A percentile compares a stretch with the other conserved stretches of the same genome.
Conservation (phyloP, 192 early-diverging fungal species). For the Piromyces finnis region DNA sequence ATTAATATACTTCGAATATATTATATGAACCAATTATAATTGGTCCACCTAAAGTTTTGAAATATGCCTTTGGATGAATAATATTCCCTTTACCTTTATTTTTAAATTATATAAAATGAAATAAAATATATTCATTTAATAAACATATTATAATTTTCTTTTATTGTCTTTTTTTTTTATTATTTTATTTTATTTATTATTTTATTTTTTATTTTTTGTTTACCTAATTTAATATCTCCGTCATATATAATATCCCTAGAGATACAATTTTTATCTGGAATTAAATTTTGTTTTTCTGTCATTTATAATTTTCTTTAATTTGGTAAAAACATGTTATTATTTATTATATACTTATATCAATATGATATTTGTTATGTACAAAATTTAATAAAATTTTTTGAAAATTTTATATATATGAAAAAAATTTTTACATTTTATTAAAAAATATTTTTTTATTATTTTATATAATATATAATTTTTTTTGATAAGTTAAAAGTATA, state of each 20-base stretch:
- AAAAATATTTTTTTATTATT: too few relatives aligned
- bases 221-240: not conserved
- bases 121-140: too few relatives aligned
- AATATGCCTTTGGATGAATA: not conserved
- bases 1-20: not conserved
- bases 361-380: too few relatives aligned
- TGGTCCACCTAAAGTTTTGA: not conserved
- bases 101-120: not conserved
- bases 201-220: not conserved
- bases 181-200: not conserved
- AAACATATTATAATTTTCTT: not conserved
- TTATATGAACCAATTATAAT: not conserved
- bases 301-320: too few relatives aligned
- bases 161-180: not conserved
- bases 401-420: too few relatives aligned
- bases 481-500: too few relatives aligned
- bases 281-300: not conserved
- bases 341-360: too few relatives aligned
- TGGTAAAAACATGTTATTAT: too few relatives aligned
- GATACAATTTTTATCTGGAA: not conserved
- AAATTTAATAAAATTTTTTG: too few relatives aligned
- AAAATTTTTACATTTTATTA: too few relatives aligned
- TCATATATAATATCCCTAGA: not conserved
- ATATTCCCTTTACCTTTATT: not conserved
- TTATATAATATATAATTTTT: too few relatives aligned